Conservation (phyloP, 768 basidiomycete genomes). For the Dioszegia crocea region DNA sequence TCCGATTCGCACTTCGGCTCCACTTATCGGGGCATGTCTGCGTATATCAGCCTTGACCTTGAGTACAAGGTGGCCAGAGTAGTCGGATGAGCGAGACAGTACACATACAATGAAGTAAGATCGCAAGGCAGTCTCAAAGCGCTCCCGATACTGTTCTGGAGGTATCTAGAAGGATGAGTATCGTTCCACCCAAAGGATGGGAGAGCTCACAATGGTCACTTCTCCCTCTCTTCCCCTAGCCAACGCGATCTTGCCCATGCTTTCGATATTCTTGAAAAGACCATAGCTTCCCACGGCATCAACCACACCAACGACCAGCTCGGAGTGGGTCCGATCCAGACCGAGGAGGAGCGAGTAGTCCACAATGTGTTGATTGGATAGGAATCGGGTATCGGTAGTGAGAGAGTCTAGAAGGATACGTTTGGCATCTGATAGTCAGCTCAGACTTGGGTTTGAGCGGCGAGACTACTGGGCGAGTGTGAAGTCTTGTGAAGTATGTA, state of each 20-base stretch:
- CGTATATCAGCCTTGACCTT: neutral
- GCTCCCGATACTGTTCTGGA: constrained; percentile 71
- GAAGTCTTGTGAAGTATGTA: no score
- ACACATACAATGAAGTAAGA: constrained; percentile 61
- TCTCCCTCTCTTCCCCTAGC: constrained; percentile 58
- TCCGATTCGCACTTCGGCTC: constrained; percentile 9
- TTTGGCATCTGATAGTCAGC: constrained; percentile 57
- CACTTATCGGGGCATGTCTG: constrained; percentile 36
- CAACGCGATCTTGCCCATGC: constrained; percentile 74
- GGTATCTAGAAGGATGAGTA: constrained; percentile 54
- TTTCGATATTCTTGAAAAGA: constrained; percentile 79
- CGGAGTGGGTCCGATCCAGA: constrained; percentile 62
- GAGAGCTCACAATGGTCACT: constrained; percentile 58
- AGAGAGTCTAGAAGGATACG: constrained; percentile 67
- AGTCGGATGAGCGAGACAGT: neutral
- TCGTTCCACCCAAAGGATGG: no score
- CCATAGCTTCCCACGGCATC: constrained; percentile 84
- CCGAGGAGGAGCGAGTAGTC: constrained; percentile 78
- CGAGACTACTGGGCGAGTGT: no score
- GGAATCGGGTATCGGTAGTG: constrained; percentile 66
- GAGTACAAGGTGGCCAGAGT: neutral
- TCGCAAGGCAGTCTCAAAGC: constrained; percentile 68
- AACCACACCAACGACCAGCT: constrained; percentile 73
- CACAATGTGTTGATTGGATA: constrained; percentile 74
- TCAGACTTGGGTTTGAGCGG: no score